Evolutionary conservation across 768 basidiomycete species (phyloP), one percentile per base, ranked within the genome.

Genomic region (Favolaschia claudopus): DNA sequence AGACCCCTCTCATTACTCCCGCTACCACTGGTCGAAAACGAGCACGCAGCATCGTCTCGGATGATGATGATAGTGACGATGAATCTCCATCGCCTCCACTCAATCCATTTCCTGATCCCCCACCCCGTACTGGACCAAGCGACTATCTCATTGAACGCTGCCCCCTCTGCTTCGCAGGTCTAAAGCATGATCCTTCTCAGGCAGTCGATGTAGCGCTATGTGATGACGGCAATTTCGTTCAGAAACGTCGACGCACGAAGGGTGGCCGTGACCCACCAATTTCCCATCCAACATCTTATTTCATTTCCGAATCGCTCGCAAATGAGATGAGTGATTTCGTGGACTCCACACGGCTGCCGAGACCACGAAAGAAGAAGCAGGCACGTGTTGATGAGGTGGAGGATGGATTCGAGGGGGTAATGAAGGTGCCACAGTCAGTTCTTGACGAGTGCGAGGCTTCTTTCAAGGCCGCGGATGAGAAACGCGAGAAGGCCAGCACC

Each of bases 171-270:
- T 75, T 75, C 42, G 69, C 66, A 4, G 69, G 67, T 52, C 61
- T 29, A 13, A 24, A 31, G 43, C 60, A 54, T 14, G 37, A 19
- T 32, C 45, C 29, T 44, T 17, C 43, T 5, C 17, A 45, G 24
- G 34, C 10, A 40, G 15, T 25, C 24, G 70, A 75, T 62, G 49
- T 66, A 12, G 62, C 74, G 28, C 69, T 74, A 4, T 75, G 72
- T 43, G n/a, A 72, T 13, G 76, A 77, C 60, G 70, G 67, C 1
- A 73, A 71, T 57, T 76, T 78, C 42, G 73, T 67, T 22, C 76
- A 78, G 48, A 75, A 76, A 50, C 65, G 63, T 2, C 46, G 65
- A 37, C 53, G 51, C 1, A 34, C 62, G 15, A 10, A 38, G 6
- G 44, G 54, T 6, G 38, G 47, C 9, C 62, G 56, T 2, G 65